phyloP scores from a whole-genome alignment of 2,329 filamentous ascomycete species.

The Cytospora paraplurivora region DNA sequence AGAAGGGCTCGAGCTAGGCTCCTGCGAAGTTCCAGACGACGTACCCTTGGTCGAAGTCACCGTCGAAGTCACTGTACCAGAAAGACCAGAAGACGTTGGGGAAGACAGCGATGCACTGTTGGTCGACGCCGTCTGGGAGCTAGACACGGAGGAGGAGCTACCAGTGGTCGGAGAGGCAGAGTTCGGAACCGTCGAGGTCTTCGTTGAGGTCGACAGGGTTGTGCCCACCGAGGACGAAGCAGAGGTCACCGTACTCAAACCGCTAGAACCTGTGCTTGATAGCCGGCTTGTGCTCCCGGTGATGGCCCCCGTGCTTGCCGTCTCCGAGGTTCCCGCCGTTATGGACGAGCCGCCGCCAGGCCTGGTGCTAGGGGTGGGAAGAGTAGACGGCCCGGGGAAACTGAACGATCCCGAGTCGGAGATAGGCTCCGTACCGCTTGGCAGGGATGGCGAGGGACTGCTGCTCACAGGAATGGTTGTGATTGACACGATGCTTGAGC shows the following conservation, averaged over 20 bases:
- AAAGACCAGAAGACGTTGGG: background rate
- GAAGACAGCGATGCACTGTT: slow-evolving; percentile 3
- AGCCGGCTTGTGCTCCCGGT: background rate
- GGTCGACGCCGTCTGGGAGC: background rate
- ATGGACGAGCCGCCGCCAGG: background rate
- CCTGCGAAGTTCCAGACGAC: background rate
- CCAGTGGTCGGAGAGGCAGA: background rate
- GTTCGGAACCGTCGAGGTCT: background rate
- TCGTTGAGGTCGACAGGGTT: background rate
- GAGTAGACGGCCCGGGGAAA: background rate
- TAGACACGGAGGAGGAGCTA: background rate
- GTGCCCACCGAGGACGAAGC: background rate
- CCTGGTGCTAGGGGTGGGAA: background rate
- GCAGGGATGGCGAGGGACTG: background rate
- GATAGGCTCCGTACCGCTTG: background rate
- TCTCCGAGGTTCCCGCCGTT: background rate
- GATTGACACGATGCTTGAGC: slow-evolving; percentile 2
- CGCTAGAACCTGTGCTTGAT: slow-evolving; percentile 2
- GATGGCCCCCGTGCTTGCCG: slow-evolving; percentile 1
- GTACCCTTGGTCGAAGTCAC: background rate
- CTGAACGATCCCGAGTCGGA: background rate
- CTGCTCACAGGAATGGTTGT: background rate
- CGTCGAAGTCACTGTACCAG: background rate
- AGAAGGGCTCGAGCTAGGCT: background rate
- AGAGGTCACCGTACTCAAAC: background rate